phyloP scores from a whole-genome alignment of 805 yeast species.

The Metschnikowia reukaufii region DNA sequence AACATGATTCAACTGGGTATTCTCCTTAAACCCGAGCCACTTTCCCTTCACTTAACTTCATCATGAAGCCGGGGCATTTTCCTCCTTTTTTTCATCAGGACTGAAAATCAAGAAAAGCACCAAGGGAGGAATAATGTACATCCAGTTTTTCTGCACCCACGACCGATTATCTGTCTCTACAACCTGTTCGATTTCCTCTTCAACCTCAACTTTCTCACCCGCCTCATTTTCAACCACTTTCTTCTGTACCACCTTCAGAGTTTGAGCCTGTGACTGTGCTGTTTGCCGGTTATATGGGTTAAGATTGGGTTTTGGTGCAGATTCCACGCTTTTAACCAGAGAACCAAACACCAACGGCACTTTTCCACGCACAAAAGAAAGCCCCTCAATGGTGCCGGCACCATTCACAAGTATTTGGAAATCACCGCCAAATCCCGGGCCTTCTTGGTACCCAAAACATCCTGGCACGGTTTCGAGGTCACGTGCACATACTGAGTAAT shows the following conservation, averaged over 20 bases:
- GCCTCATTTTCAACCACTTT: conserved; percentile 22
- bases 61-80: background rate
- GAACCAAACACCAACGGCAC: background rate
- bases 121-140: conserved; percentile 54
- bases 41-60: background rate
- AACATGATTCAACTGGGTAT: too few relatives aligned
- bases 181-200: conserved; percentile 24
- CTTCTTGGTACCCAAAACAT: conserved; percentile 30
- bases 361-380: conserved; percentile 7
- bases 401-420: conserved; percentile 11
- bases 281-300: conserved; percentile 20
- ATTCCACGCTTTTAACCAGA: conserved; percentile 2
- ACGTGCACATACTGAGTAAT: conserved; percentile 34
- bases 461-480: conserved; percentile 26
- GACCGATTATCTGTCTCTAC: conserved; percentile 37
- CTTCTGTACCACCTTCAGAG: conserved; percentile 20
- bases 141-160: conserved; percentile 63
- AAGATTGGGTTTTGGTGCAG: conserved; percentile 32
- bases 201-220: conserved; percentile 26
- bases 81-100: conserved; percentile 21
- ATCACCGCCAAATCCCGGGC: conserved; percentile 8
- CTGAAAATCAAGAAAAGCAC: conserved; percentile 36
- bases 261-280: conserved; percentile 14
- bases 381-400: conserved; percentile 3
- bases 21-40: background rate